A percentile compares a stretch with the other conserved stretches of the same genome.
These are phyloP conservation scores for Trametes cingulata DNA, from an alignment of 768 basidiomycete species.

Conservation along the genomic window DNA sequence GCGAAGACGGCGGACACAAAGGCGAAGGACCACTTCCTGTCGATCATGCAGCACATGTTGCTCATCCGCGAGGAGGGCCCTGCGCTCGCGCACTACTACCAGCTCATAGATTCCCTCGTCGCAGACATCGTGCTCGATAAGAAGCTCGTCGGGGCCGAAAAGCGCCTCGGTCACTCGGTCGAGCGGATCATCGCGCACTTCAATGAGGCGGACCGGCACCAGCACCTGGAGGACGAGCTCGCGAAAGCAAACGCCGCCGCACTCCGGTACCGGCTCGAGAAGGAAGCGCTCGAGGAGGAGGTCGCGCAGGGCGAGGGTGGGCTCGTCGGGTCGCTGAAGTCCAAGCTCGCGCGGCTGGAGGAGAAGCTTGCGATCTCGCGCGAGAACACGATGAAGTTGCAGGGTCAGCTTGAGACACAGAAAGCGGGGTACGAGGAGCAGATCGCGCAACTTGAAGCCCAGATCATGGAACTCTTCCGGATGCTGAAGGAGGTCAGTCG, in stretches of 20 bases:
- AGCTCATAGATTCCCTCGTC: slow-evolving; percentile 86
- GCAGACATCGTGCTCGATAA: slow-evolving; percentile 92
- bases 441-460: slow-evolving; percentile 84
- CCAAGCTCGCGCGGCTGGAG: slow-evolving; percentile 65
- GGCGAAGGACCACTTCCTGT: slow-evolving; percentile 83
- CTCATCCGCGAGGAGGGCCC: slow-evolving; percentile 89
- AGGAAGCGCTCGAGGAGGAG: slow-evolving; percentile 80
- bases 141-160: slow-evolving; percentile 81
- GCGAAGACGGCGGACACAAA: slow-evolving; percentile 75
- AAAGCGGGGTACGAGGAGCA: slow-evolving; percentile 80
- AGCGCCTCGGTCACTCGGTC: slow-evolving; percentile 86
- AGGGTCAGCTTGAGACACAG: slow-evolving; percentile 76
- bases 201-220: slow-evolving; percentile 84
- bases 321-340: slow-evolving; percentile 79
- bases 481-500: slow-evolving; percentile 88
- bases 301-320: slow-evolving; percentile 80
- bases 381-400: slow-evolving; percentile 73
- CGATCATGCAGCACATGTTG: slow-evolving; percentile 92
- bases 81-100: slow-evolving; percentile 83
- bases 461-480: slow-evolving; percentile 91
- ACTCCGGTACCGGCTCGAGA: slow-evolving; percentile 73
- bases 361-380: slow-evolving; percentile 79
- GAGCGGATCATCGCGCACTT: slow-evolving; percentile 86
- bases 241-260: slow-evolving; percentile 64
- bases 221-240: slow-evolving; percentile 77